These are phyloP conservation scores for Ophiostoma perfectum DNA, from an alignment of 2,329 filamentous ascomycete species.

Conservation along the genomic window DNA sequence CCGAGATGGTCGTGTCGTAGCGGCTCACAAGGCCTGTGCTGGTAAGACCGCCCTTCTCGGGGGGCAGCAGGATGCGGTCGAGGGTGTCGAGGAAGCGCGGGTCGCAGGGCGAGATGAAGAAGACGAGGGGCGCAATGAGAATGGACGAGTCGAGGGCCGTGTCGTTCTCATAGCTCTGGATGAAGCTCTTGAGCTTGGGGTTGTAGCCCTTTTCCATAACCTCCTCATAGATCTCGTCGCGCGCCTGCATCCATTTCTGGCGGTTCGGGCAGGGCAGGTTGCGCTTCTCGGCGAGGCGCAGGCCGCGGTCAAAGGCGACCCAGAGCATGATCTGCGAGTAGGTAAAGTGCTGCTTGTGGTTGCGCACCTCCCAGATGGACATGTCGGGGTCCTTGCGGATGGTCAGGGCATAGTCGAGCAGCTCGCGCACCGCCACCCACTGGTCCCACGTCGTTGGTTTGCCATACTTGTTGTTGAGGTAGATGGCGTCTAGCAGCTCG, in stretches of 20 bases:
- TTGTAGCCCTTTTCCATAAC: conserved; percentile 77
- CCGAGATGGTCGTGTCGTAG: conserved; percentile 62
- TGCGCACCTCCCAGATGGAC: conserved; percentile 79
- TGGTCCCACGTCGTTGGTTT: conserved; percentile 72
- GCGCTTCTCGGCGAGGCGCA: conserved; percentile 68
- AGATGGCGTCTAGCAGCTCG: conserved; percentile 71
- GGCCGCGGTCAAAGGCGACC: conserved; percentile 71
- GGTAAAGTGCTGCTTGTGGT: conserved; percentile 68
- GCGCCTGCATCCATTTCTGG: conserved; percentile 57
- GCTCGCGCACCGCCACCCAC: conserved; percentile 64
- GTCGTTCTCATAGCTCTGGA: conserved; percentile 69
- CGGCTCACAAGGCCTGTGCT: conserved; percentile 70
- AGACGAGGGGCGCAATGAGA: conserved; percentile 70
- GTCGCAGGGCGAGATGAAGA: conserved; percentile 73
- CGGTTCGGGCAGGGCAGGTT: conserved; percentile 70
- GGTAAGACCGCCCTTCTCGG: conserved; percentile 69
- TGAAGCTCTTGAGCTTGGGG: conserved; percentile 60
- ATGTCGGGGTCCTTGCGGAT: conserved; percentile 63
- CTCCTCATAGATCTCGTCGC: conserved; percentile 66
- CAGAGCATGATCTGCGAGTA: conserved; percentile 82
- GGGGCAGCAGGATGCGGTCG: conserved; percentile 63
- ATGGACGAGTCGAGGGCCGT: conserved; percentile 69
- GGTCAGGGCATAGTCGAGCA: conserved; percentile 65
- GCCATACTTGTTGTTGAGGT: conserved; percentile 73
- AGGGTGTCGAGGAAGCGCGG: conserved; percentile 68